phyloP scores from a whole-genome alignment of 352 stramenopile species.

The Phytophthora macrochlamydospora region DNA sequence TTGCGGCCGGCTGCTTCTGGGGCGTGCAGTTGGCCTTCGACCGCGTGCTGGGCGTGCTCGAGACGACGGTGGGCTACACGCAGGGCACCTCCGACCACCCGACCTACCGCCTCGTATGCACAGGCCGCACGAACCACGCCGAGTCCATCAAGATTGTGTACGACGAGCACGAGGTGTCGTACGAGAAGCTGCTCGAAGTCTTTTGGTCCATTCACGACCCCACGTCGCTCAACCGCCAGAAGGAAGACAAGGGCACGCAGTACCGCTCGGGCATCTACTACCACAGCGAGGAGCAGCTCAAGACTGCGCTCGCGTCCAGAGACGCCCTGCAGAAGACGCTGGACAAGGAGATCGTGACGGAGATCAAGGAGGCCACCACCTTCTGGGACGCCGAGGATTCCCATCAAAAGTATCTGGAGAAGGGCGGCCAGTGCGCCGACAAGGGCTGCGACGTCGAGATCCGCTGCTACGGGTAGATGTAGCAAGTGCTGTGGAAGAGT shows the following conservation, averaged over 20 bases:
- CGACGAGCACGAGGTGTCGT: conserved; percentile 89
- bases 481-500: neutral
- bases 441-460: conserved; percentile 93
- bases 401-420: conserved; percentile 98
- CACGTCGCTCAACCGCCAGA: conserved; percentile 90
- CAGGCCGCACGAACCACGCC: conserved; percentile 94
- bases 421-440: conserved; percentile 92
- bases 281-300: conserved; percentile 92
- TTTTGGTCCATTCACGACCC: conserved; percentile 94
- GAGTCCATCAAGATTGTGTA: conserved; percentile 96
- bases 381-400: conserved; percentile 96
- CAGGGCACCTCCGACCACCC: conserved; percentile 86
- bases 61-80: conserved; percentile 91
- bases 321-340: conserved; percentile 72
- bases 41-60: conserved; percentile 91
- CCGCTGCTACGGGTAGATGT: conserved; percentile 89
- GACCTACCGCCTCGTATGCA: conserved; percentile 96
- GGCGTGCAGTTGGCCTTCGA: conserved; percentile 96
- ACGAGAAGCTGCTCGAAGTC: conserved; percentile 66
- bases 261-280: conserved; percentile 97
- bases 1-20: conserved; percentile 98
- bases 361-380: conserved; percentile 80
- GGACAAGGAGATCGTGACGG: conserved; percentile 90
- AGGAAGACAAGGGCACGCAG: conserved; percentile 92
- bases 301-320: conserved; percentile 65